Evolutionary conservation across 441 rosid genomes (phyloP).

Genomic region (Populus hybrid): DNA sequence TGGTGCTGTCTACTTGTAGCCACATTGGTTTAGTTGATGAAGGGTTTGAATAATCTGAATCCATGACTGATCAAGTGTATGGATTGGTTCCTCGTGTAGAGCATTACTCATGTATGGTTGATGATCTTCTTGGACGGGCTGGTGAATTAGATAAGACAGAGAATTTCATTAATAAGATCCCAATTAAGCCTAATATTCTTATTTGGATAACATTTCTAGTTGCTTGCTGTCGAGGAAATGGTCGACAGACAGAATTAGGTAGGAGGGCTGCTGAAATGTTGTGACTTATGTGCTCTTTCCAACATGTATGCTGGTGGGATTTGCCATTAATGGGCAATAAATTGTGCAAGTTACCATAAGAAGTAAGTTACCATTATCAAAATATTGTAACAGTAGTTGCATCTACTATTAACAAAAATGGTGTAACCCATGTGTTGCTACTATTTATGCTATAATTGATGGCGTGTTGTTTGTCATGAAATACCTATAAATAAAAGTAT

Average conservation of each 20-base stretch:
- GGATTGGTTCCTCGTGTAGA: slow-evolving; percentile 64
- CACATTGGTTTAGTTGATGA: slow-evolving; percentile 73
- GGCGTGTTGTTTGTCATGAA: too few relatives aligned
- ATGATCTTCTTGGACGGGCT: slow-evolving; percentile 83
- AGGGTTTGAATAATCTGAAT: slow-evolving; percentile 64
- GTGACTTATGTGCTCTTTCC: slow-evolving; percentile 77
- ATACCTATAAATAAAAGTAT: too few relatives aligned
- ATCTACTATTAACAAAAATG: too few relatives aligned
- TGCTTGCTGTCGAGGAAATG: slow-evolving; percentile 40
- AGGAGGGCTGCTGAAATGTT: too few relatives aligned
- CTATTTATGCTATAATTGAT: too few relatives aligned
- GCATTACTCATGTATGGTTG: slow-evolving; percentile 80
- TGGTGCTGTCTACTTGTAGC: slow-evolving; percentile 84
- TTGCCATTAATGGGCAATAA: too few relatives aligned
- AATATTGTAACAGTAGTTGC: too few relatives aligned
- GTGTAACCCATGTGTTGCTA: too few relatives aligned
- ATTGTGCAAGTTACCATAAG: too few relatives aligned
- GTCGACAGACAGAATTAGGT: too few relatives aligned
- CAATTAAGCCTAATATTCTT: slow-evolving; percentile 70
- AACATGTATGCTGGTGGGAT: slow-evolving; percentile 63
- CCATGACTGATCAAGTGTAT: slow-evolving; percentile 56
- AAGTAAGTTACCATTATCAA: too few relatives aligned
- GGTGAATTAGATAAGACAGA: slow-evolving; percentile 71
- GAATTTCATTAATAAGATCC: slow-evolving; percentile 55
- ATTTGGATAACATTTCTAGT: slow-evolving; percentile 89